phyloP scores from a whole-genome alignment of 2,329 filamentous ascomycete genomes.

The Microthyrium microscopicum region DNA sequence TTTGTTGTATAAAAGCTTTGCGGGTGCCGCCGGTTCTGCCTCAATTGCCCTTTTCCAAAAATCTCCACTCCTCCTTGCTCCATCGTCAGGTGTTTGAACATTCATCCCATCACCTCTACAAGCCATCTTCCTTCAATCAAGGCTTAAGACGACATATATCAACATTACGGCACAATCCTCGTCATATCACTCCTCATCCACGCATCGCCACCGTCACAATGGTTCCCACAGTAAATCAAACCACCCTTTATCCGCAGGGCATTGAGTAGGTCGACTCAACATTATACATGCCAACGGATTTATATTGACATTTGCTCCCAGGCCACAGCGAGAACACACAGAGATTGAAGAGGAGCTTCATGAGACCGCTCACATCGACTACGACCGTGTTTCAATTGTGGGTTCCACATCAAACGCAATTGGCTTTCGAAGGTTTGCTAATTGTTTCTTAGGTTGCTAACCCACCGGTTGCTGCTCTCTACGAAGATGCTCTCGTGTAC shows the following conservation, averaged over 20 bases:
- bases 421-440: background rate
- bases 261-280: conserved; percentile 51
- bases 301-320: conserved; percentile 19
- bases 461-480: conserved; percentile 84
- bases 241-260: conserved; percentile 76
- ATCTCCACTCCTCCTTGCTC: too few relatives aligned
- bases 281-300: conserved; percentile 1
- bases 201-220: too few relatives aligned
- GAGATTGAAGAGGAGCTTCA: conserved; percentile 96
- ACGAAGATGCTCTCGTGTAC: conserved; percentile 98
- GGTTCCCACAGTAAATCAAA: conserved; percentile 61
- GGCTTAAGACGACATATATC: too few relatives aligned
- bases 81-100: too few relatives aligned
- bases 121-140: too few relatives aligned
- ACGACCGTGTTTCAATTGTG: conserved; percentile 95
- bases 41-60: too few relatives aligned
- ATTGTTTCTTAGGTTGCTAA: conserved; percentile 52
- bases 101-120: too few relatives aligned
- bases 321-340: conserved; percentile 75
- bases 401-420: conserved; percentile 19
- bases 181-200: conserved; percentile 18
- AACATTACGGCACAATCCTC: background rate
- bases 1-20: too few relatives aligned
- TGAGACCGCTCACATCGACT: conserved; percentile 97
- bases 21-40: too few relatives aligned